Percentiles rank a stretch among this genome's conserved stretches.
Evolutionary conservation across 1,284 basidiomycete genomes (phyloP).

Genomic region (Sanguinoderma infundibulare): DNA sequence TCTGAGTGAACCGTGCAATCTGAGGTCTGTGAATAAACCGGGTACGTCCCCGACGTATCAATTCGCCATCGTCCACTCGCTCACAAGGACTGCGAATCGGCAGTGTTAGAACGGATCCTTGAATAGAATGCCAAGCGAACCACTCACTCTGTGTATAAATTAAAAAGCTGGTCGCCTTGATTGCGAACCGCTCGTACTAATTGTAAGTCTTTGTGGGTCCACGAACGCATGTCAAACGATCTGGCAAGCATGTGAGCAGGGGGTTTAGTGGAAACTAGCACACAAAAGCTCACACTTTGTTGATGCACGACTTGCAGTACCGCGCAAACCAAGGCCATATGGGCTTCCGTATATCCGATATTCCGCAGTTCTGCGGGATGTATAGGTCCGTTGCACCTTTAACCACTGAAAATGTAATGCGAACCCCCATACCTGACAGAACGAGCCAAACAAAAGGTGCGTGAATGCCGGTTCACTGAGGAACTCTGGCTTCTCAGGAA

Average conservation of each 20-base stretch:
- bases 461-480: neutral
- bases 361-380: slow-evolving; percentile 1
- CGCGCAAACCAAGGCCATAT: slow-evolving; percentile 5
- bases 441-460: neutral
- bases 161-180: too few species aligned
- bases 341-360: neutral
- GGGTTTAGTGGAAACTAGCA: neutral
- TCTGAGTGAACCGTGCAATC: neutral
- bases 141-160: neutral
- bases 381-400: too few species aligned
- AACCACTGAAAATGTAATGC: too few species aligned
- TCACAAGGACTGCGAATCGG: neutral
- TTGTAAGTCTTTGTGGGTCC: too few species aligned
- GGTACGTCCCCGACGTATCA: too few species aligned
- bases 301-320: slow-evolving; percentile 1
- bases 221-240: too few species aligned
- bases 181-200: too few species aligned
- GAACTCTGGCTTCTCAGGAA: neutral
- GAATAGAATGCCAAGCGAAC: neutral
- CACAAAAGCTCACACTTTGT: neutral
- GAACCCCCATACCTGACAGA: slow-evolving; percentile 3
- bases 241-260: neutral
- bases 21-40: neutral
- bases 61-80: neutral
- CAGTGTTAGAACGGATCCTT: neutral